Base-by-base conservation (phyloP, 148 eudicot genomes). In the Heliosperma pusillum region DNA sequence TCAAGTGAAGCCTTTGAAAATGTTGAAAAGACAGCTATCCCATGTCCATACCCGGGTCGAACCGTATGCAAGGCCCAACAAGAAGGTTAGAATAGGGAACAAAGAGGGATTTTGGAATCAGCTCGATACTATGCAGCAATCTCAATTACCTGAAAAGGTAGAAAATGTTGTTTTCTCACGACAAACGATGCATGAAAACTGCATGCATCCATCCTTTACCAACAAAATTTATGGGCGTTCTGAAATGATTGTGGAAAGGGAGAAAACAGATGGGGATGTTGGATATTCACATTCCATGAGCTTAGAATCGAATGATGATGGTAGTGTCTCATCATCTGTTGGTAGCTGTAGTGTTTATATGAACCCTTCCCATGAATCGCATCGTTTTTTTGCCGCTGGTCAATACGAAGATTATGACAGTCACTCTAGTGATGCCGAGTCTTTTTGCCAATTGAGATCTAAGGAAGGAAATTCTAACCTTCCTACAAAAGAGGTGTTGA, bases 391-490 rank as follows among this genome's bases (percentile, higher is more conserved):
- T 74, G 27, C 59, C 66, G 42, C 74, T 26, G 80, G 70, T 78
- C 83, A 80, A 76, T 74, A 63, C 59, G 84, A 86, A 76, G 86
- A 78, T 73, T 76, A 66, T 82, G 91, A 80, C 72, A 78, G 83
- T 83, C 75, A 84, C 44, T 56, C 12, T 76, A 89, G 93, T 80
- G 93, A 91, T 82, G 92, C 92, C 63, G 97, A 89, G 78, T 91
- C 97, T 68, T 71, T 58, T 76, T 85, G 77, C 86, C 75, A 74
- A 26, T 72, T 77, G 78, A 85, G 83, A 71, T 33, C 58, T 8
- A 78, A 78, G 80, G 90, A 88, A 86, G 80, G 69, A 59, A 79
- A 78, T 76, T 21, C 29, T 42, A 26, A 80, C 65, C 78, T 75
- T 82, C 82, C 83, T 62, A 33, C 79, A 64, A 77, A 83, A 73